A percentile compares a stretch with the other conserved stretches of the same genome.
Evolutionary conservation across 2,329 filamentous ascomycete genomes (phyloP).

Genomic region (Alternaria alternata): DNA sequence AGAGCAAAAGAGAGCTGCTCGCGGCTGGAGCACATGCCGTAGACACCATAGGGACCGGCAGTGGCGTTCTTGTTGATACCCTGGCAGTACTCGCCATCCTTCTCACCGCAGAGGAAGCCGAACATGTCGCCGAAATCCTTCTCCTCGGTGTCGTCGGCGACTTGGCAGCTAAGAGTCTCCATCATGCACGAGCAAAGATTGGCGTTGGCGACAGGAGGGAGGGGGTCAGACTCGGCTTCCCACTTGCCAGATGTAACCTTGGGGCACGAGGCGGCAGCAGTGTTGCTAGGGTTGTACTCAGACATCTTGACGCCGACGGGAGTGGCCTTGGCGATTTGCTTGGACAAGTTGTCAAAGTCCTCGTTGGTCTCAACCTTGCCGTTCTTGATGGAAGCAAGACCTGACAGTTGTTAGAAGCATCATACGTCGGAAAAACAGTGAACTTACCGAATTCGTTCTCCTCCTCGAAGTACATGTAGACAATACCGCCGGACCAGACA

Average conservation of each 20-base stretch:
- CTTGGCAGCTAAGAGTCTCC: constrained; percentile 73
- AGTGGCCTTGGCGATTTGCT: constrained; percentile 71
- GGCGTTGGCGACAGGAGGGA: constrained; percentile 83
- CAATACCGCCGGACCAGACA: constrained; percentile 94
- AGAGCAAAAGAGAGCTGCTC: constrained; percentile 78
- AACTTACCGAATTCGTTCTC: constrained; percentile 81
- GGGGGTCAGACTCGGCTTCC: constrained; percentile 69
- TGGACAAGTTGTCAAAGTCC: constrained; percentile 66
- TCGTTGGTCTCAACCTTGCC: constrained; percentile 69
- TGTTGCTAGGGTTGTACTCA: constrained; percentile 78
- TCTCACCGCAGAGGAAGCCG: constrained; percentile 71
- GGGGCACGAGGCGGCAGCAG: constrained; percentile 74
- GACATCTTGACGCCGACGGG: constrained; percentile 71
- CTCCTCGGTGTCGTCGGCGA: constrained; percentile 63
- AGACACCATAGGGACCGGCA: constrained; percentile 75
- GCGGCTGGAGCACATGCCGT: constrained; percentile 76
- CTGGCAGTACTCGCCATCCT: constrained; percentile 63
- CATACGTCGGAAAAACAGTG: not conserved
- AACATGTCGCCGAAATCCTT: constrained; percentile 75
- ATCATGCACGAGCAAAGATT: constrained; percentile 88
- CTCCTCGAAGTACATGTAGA: constrained; percentile 99
- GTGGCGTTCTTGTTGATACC: constrained; percentile 74
- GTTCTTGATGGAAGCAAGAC: constrained; percentile 71
- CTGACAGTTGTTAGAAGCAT: constrained; percentile 44
- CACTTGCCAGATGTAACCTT: constrained; percentile 66